phyloP scores from a whole-genome alignment of 2,329 filamentous ascomycete species.

The Diaporthe caulivora region DNA sequence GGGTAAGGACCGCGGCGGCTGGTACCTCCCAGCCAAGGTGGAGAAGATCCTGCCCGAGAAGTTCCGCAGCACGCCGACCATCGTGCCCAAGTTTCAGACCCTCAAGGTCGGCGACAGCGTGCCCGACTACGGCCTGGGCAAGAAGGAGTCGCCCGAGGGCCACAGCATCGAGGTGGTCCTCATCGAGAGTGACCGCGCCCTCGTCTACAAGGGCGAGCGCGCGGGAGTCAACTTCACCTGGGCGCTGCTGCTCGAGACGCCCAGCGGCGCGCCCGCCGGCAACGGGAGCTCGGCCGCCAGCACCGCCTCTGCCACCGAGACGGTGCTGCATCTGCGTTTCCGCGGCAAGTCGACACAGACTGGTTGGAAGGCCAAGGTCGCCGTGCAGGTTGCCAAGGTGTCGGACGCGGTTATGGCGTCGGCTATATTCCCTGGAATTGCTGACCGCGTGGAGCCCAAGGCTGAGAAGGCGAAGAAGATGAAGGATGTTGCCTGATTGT shows the following conservation, averaged over 20 bases:
- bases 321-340: conserved; percentile 31
- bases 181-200: conserved; percentile 29
- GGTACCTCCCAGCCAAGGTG: conserved; percentile 32
- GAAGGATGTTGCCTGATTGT: conserved; percentile 1
- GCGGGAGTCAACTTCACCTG: conserved; percentile 32
- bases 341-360: conserved; percentile 29
- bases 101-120: conserved; percentile 33
- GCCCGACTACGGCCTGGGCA: conserved; percentile 27
- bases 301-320: conserved; percentile 13
- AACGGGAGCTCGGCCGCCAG: conserved; percentile 13
- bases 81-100: conserved; percentile 26
- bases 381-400: conserved; percentile 26
- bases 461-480: conserved; percentile 12
- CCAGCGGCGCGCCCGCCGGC: neutral
- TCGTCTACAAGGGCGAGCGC: conserved; percentile 35
- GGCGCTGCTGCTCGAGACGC: conserved; percentile 32
- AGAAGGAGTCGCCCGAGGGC: conserved; percentile 7
- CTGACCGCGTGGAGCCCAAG: conserved; percentile 26
- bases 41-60: conserved; percentile 30
- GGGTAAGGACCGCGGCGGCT: conserved; percentile 33
- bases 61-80: conserved; percentile 23
- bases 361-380: conserved; percentile 33
- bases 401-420: conserved; percentile 31
- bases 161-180: conserved; percentile 29
- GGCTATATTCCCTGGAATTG: conserved; percentile 34